These are phyloP conservation scores for Inosperma sp. DNA, from an alignment of 768 basidiomycete species.

Conservation along the genomic window DNA sequence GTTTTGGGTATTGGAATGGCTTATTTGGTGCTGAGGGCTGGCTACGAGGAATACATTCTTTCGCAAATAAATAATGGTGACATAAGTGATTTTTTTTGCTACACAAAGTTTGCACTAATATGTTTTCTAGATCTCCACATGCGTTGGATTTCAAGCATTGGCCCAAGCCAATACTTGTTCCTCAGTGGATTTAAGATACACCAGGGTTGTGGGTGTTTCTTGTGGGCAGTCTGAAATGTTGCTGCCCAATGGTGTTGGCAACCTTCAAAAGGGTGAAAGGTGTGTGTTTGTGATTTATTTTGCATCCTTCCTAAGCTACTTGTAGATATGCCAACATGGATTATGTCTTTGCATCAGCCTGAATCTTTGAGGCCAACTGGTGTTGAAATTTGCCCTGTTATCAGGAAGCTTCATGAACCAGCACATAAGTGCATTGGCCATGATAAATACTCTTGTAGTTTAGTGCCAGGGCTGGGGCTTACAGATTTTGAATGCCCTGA, in stretches of 20 bases:
- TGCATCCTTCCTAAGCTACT: background rate
- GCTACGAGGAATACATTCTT: background rate
- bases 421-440: constrained; percentile 17
- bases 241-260: no score
- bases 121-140: constrained; percentile 17
- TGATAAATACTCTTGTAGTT: constrained; percentile 28
- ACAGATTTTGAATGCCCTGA: no score
- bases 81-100: background rate
- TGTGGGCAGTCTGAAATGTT: no score
- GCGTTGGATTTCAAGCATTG: constrained; percentile 21
- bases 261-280: no score
- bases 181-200: no score
- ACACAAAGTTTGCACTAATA: background rate
- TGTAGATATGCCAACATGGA: constrained; percentile 1
- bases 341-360: no score
- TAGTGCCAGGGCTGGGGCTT: constrained; percentile 26
- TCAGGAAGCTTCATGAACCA: constrained; percentile 7
- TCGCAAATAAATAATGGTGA: background rate
- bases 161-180: no score
- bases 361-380: background rate
- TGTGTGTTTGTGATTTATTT: background rate
- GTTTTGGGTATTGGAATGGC: background rate
- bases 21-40: background rate
- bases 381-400: background rate
- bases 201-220: no score